Conservation (phyloP, 371 early-diverging fungal genomes). For the Mortierella sp. region DNA sequence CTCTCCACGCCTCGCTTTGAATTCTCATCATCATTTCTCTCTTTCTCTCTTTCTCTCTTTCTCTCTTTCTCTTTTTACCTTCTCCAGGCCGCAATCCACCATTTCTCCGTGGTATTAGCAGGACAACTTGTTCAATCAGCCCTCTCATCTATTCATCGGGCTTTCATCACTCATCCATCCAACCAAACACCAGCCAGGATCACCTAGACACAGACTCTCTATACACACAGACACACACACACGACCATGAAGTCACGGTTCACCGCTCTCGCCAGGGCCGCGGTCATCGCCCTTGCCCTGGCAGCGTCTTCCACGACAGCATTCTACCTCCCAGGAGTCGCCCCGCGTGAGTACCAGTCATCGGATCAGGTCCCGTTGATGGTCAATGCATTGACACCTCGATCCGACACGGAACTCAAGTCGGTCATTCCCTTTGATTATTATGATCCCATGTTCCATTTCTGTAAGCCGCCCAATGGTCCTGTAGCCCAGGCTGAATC, state of each 20-base stretch:
- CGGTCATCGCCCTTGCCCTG: background rate
- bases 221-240: no score
- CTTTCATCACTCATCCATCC: no score
- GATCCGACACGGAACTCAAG: conserved; percentile 65
- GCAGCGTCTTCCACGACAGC: conserved; percentile 17
- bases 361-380: conserved; percentile 73
- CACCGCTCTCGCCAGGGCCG: background rate
- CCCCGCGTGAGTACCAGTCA: conserved; percentile 80
- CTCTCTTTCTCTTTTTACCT: background rate
- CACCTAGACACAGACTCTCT: no score
- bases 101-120: no score
- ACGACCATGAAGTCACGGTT: no score
- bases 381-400: conserved; percentile 87
- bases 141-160: no score
- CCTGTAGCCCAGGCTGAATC: conserved; percentile 79
- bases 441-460: conserved; percentile 81
- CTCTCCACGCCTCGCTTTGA: no score
- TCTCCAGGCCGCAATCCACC: background rate
- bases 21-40: background rate
- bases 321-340: conserved; percentile 93
- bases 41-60: background rate
- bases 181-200: no score
- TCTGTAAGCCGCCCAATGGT: conserved; percentile 68
- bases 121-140: background rate
- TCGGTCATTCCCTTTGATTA: conserved; percentile 88